Evolutionary conservation across 2,329 filamentous ascomycete genomes (phyloP).

Genomic region (Exserohilum turcica): DNA sequence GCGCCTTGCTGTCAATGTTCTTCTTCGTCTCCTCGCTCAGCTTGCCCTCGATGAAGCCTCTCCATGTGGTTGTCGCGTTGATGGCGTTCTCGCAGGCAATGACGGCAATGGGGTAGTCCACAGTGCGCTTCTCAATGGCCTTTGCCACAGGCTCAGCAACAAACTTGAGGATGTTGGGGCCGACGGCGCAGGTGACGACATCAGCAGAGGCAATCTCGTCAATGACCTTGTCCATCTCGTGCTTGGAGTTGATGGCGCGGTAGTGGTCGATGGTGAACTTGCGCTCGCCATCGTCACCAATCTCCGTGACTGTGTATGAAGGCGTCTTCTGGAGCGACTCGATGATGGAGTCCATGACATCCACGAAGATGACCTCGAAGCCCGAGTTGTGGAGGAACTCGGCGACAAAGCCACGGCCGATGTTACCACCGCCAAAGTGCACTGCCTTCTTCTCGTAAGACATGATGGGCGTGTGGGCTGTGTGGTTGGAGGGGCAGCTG

Average conservation of each 20-base stretch:
- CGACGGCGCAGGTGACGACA: slow-evolving; percentile 94
- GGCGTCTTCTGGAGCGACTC: slow-evolving; percentile 74
- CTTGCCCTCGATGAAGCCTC: slow-evolving; percentile 77
- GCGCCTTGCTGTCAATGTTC: slow-evolving; percentile 73
- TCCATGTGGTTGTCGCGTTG: slow-evolving; percentile 87
- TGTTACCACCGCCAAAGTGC: slow-evolving; percentile 61
- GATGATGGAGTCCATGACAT: slow-evolving; percentile 86
- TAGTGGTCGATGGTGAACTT: slow-evolving; percentile 91
- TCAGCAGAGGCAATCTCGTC: slow-evolving; percentile 86
- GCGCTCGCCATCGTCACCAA: slow-evolving; percentile 80
- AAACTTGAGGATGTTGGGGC: slow-evolving; percentile 93
- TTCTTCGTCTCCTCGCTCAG: slow-evolving; percentile 70
- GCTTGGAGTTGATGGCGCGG: slow-evolving; percentile 93
- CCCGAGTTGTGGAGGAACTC: slow-evolving; percentile 88
- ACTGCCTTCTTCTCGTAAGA: slow-evolving; percentile 55
- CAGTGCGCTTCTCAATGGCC: slow-evolving; percentile 78
- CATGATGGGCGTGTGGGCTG: slow-evolving; percentile 30
- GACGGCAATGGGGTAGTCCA: slow-evolving; percentile 74
- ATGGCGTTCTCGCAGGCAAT: slow-evolving; percentile 99
- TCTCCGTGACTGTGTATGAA: slow-evolving; percentile 91
- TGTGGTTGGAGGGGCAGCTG: slow-evolving; percentile 6
- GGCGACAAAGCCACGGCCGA: slow-evolving; percentile 56
- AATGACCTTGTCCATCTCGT: slow-evolving; percentile 78
- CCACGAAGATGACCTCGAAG: slow-evolving; percentile 94
- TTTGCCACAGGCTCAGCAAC: slow-evolving; percentile 95